These are phyloP conservation scores for Fusarium cyanostomum DNA, from an alignment of 2,329 filamentous ascomycete genomes.

Conservation along the genomic window DNA sequence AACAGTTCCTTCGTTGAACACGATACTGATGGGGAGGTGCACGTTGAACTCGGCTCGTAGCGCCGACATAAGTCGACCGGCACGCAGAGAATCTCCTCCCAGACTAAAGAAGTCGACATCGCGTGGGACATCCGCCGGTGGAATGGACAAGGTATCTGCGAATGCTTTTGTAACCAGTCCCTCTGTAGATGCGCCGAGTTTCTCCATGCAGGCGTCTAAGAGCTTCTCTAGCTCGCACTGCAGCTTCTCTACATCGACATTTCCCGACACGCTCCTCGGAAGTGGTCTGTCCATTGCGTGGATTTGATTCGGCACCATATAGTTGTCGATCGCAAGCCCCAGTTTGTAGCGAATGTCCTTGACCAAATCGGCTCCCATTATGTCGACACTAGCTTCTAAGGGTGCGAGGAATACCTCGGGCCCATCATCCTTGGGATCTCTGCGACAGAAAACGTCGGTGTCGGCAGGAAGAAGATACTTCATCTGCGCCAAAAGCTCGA, in stretches of 20 bases:
- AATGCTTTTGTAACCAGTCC: conserved; percentile 56
- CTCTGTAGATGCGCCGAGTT: conserved; percentile 44
- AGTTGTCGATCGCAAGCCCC: conserved; percentile 40
- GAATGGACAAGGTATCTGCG: conserved; percentile 54
- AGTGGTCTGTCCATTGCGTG: conserved; percentile 48
- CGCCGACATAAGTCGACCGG: conserved; percentile 60
- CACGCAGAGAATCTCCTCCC: conserved; percentile 64
- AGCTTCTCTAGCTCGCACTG: conserved; percentile 45
- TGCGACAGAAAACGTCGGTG: conserved; percentile 29
- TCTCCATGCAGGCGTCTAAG: conserved; percentile 33
- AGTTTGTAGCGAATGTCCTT: conserved; percentile 31
- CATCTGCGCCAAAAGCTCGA: conserved; percentile 40
- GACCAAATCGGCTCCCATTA: conserved; percentile 1
- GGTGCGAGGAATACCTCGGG: conserved; percentile 41
- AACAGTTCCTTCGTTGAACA: conserved; percentile 61
- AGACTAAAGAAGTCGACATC: conserved; percentile 61
- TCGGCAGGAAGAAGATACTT: conserved; percentile 21
- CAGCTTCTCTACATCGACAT: conserved; percentile 49
- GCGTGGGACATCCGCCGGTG: conserved; percentile 49
- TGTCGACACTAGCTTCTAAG: not conserved
- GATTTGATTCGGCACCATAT: conserved; percentile 52
- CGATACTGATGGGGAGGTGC: conserved; percentile 59
- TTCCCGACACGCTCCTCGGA: conserved; percentile 44
- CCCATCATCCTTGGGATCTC: conserved; percentile 1
- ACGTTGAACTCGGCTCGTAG: conserved; percentile 60